These are phyloP conservation scores for Neonectria hederae DNA, from an alignment of 2,329 filamentous ascomycete genomes.

Conservation along the genomic window DNA sequence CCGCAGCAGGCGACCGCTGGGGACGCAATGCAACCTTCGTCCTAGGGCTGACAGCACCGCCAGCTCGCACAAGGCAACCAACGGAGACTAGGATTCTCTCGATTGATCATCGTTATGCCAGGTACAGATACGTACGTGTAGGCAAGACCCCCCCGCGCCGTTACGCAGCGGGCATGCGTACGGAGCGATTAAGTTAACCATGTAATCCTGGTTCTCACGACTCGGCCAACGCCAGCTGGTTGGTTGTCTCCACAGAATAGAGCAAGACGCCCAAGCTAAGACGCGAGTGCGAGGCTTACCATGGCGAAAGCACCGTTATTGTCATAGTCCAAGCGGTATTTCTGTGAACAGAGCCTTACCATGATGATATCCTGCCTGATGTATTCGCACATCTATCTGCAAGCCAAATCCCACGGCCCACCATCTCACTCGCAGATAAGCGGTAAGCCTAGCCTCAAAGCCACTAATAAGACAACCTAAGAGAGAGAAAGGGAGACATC, in stretches of 20 bases:
- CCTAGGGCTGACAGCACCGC: background rate
- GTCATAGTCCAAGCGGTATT: too few species aligned
- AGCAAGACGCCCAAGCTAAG: background rate
- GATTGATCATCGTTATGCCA: background rate
- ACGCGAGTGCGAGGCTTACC: background rate
- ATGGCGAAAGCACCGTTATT: background rate
- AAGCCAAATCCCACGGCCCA: background rate
- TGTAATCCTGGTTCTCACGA: conserved; percentile 3
- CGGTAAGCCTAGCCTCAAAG: background rate
- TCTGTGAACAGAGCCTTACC: too few species aligned
- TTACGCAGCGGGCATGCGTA: conserved; percentile 12
- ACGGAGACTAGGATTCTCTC: background rate
- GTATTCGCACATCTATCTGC: background rate
- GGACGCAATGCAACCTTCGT: background rate
- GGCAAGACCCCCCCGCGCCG: background rate
- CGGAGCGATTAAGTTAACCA: background rate
- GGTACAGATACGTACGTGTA: background rate
- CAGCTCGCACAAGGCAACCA: background rate
- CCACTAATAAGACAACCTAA: background rate
- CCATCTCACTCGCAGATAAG: background rate
- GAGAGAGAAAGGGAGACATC: background rate
- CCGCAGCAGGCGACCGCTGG: background rate
- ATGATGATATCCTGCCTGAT: background rate
- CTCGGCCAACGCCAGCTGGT: conserved; percentile 7
- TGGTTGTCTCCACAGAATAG: background rate